Conservation (phyloP, 441 rosid species). For the Mallotus japonicus region DNA sequence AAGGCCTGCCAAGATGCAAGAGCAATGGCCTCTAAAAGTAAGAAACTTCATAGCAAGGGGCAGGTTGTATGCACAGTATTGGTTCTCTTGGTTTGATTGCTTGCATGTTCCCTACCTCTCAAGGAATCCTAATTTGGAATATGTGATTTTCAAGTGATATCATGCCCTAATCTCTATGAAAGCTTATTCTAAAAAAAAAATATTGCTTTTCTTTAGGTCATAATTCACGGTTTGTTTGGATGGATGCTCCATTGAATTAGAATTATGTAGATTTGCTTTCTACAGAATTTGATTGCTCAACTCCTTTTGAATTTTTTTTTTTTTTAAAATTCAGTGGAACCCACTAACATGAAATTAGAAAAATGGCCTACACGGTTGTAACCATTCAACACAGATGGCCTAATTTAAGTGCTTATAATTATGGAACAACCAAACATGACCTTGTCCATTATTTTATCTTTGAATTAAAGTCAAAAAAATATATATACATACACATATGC, state of each 20-base stretch:
- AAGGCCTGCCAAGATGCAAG: not conserved
- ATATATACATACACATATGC: not conserved
- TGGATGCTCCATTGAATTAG: conserved; percentile 10
- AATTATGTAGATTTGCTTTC: not conserved
- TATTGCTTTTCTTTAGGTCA: conserved; percentile 20
- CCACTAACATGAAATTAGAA: not conserved
- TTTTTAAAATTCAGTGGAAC: conserved; percentile 1
- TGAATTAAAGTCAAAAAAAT: conserved; percentile 28
- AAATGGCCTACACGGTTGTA: not conserved
- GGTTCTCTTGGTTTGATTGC: not conserved
- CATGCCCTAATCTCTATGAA: conserved; percentile 10
- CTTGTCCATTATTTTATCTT: conserved; percentile 30
- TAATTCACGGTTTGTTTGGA: conserved; percentile 27
- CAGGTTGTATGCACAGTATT: not conserved
- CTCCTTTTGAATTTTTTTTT: conserved; percentile 15
- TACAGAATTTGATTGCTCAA: conserved; percentile 11
- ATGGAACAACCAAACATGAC: conserved; percentile 26
- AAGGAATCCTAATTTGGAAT: conserved; percentile 21
- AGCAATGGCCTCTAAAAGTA: not conserved
- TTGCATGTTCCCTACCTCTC: not conserved
- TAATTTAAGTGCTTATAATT: conserved; percentile 22
- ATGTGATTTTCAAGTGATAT: conserved; percentile 24
- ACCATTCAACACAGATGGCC: conserved; percentile 8
- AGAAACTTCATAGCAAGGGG: conserved; percentile 10
- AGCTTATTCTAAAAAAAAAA: conserved; percentile 7